Base-by-base conservation (phyloP, 139 green algal species). In the Gonium pectorale region DNA sequence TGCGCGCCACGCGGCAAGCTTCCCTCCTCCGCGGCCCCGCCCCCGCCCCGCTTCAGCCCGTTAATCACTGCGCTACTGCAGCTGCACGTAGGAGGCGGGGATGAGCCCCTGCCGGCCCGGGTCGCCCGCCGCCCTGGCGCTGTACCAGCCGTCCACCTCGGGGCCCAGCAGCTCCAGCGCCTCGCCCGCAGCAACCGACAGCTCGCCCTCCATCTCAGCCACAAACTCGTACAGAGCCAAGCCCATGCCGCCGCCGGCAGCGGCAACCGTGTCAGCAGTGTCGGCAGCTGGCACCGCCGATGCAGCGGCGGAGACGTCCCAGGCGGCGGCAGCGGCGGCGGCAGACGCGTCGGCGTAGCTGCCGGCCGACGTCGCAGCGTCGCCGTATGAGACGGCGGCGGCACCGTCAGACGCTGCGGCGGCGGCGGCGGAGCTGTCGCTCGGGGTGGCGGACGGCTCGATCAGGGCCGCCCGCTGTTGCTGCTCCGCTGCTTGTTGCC, bases 131-230 rank as follows among this genome's bases (percentile, higher is more conserved):
- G 77, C 46, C 15, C 79, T 17, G 2, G 79, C 87, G 56, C 49
- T 66, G 68, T 90, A 93, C 93, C 93, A 96, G 38, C 92, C 93
- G 66, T 95, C 93, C 40, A 92, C 85, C 83, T 95, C 92, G 9
- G 80, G 62, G 37, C 79, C 82, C 13, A 90, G 31, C 60, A 89
- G 69, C 66, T 92, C 86, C 70, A 92, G 26, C 63, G 67, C 70
- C 44, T 92, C 88, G 9, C 86, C 90, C 38, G 64, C 85, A 5
- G 46, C 59, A 38, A 93, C 90, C 24, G 64, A 86, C 35, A 93
- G 75, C 85, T 93, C 90, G 3, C 87, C 90, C 35, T 90, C 87
- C 60, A 87, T 86, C 67, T 93, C 90, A 17, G 90, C 90, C 37
- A 60, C 70, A 71, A 93, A 93, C 8, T 88, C 88, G 80, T 83